Percentiles rank a stretch among this genome's conserved stretches.
Evolutionary conservation across 441 rosid genomes (phyloP).

Genomic region (Lepidium campestre): DNA sequence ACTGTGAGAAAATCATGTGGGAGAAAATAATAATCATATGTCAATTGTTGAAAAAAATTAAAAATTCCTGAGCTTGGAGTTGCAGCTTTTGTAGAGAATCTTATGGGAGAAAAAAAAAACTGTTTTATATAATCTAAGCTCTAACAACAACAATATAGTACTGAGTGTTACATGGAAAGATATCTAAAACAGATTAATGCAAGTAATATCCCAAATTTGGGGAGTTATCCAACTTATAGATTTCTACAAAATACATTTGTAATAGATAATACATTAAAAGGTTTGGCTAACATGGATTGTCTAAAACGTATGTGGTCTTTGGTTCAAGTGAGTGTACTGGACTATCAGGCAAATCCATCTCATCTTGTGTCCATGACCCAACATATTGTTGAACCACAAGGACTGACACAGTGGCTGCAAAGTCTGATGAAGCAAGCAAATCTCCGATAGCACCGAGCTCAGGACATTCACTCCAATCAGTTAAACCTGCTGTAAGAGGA

Average conservation of each 20-base stretch:
- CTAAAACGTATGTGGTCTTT: constrained; percentile 10
- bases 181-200: background rate
- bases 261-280: background rate
- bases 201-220: constrained; percentile 4
- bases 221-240: background rate
- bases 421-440: constrained; percentile 89
- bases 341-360: constrained; percentile 35
- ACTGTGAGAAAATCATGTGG: too few relatives aligned
- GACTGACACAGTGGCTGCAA: constrained; percentile 72
- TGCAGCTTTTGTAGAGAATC: background rate
- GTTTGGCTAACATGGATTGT: constrained; percentile 10
- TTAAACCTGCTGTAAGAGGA: constrained; percentile 79
- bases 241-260: constrained; percentile 14
- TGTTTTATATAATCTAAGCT: background rate
- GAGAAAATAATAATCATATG: too few relatives aligned
- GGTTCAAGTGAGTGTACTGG: constrained; percentile 32
- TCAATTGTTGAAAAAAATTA: too few relatives aligned
- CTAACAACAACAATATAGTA: background rate
- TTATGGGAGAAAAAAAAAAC: background rate
- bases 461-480: constrained; percentile 98
- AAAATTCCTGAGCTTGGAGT: too few relatives aligned
- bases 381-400: constrained; percentile 77
- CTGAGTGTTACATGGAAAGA: background rate
- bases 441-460: constrained; percentile 97
- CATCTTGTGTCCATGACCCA: constrained; percentile 35